Evolutionary conservation across 208 protist genomes (phyloP).

Genomic region (Acanthamoeba healyi): DNA sequence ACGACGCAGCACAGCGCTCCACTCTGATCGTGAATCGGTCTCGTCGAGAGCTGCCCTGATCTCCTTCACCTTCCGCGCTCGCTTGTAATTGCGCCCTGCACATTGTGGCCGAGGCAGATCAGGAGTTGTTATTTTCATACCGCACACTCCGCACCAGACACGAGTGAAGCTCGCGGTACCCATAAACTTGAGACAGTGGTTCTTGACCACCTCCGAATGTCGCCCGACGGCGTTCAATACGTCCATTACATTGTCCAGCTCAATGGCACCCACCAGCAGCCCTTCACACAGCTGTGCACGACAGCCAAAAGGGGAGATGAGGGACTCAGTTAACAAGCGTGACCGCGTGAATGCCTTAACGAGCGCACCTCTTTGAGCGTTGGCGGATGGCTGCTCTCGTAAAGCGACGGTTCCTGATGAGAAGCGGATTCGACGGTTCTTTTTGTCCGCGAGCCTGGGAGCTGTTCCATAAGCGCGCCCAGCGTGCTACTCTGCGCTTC

Average conservation of each 20-base stretch:
- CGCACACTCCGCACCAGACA: not conserved
- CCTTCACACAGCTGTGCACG: not conserved
- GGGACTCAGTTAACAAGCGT: too few relatives aligned
- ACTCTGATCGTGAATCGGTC: not conserved
- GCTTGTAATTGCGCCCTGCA: not conserved
- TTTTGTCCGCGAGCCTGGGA: too few relatives aligned
- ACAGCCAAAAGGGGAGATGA: too few relatives aligned
- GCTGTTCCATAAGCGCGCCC: too few relatives aligned
- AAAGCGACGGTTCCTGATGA: too few relatives aligned
- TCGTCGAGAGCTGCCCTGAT: not conserved
- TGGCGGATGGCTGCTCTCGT: too few relatives aligned
- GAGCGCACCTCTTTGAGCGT: not conserved
- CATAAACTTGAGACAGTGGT: not conserved
- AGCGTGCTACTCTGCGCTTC: too few relatives aligned
- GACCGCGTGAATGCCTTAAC: too few relatives aligned
- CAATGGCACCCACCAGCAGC: not conserved
- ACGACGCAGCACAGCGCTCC: not conserved
- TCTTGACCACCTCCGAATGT: not conserved
- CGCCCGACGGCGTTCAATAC: not conserved
- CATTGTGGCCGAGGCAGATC: not conserved
- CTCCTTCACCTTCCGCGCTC: not conserved
- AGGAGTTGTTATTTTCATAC: not conserved
- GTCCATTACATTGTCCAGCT: conserved; percentile 2
- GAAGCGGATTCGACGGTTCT: too few relatives aligned
- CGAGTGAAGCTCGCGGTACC: not conserved